phyloP scores from a whole-genome alignment of 1,284 basidiomycete genomes.

The Anthracocystis setariae region DNA sequence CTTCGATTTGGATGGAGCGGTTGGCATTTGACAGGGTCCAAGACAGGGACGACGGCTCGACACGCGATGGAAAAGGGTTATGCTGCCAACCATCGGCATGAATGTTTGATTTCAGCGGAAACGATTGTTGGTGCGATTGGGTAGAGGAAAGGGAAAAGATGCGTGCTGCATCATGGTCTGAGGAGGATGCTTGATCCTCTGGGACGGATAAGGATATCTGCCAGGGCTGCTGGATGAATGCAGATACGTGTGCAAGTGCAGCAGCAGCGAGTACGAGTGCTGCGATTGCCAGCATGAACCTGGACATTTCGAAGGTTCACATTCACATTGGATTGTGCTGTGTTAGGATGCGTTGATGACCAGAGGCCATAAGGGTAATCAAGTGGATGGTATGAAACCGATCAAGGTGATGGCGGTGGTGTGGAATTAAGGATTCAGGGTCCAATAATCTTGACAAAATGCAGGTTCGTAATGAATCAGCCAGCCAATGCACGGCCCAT shows the following conservation, averaged over 20 bases:
- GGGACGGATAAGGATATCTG: neutral
- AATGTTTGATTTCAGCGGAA: constrained; percentile 11
- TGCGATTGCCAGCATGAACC: neutral
- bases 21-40: constrained; percentile 74
- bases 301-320: too few species aligned
- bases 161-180: neutral
- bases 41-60: constrained; percentile 4
- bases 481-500: constrained; percentile 4
- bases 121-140: constrained; percentile 20
- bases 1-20: constrained; percentile 73
- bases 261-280: too few species aligned
- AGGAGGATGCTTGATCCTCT: neutral
- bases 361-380: too few species aligned
- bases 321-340: too few species aligned
- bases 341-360: too few species aligned
- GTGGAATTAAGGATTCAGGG: too few species aligned
- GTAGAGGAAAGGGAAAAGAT: constrained; percentile 22
- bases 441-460: too few species aligned
- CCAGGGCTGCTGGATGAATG: constrained; percentile 14
- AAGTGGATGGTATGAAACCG: too few species aligned
- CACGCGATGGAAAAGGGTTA: neutral
- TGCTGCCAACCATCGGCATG: too few species aligned
- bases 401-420: too few species aligned
- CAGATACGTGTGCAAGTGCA: neutral
- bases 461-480: too few species aligned